A percentile compares a stretch with the other conserved stretches of the same genome.
These are phyloP conservation scores for Tetrahymena borealis DNA, from an alignment of 73 alveolate genomes.

Conservation along the genomic window DNA sequence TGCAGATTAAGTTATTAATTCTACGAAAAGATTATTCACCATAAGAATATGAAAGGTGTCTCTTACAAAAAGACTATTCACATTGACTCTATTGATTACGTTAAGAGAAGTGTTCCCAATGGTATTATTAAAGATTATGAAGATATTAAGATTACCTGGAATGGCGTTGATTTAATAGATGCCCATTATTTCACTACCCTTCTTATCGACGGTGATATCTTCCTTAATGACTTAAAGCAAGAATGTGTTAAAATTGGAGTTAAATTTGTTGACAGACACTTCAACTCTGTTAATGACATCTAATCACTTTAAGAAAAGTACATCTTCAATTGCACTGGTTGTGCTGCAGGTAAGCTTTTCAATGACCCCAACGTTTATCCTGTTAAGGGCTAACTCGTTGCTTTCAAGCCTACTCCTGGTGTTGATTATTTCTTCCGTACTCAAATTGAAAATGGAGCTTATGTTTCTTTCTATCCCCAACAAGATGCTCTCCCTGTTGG, in stretches of 20 bases:
- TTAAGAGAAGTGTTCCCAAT: neutral
- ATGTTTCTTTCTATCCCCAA: neutral
- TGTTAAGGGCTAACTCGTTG: neutral
- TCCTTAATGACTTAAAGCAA: neutral
- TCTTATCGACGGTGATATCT: neutral
- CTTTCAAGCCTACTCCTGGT: conserved; percentile 2
- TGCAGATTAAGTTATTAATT: neutral
- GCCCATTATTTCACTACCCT: neutral
- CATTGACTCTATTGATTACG: neutral
- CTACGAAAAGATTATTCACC: neutral
- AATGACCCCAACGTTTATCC: neutral
- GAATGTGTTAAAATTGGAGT: neutral
- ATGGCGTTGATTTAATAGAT: neutral
- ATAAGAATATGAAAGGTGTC: neutral
- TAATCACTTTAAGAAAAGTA: neutral
- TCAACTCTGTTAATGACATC: neutral
- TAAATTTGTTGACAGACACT: neutral
- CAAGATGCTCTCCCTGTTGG: neutral
- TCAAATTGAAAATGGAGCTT: neutral
- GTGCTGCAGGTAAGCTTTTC: neutral
- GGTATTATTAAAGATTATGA: neutral
- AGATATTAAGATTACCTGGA: neutral
- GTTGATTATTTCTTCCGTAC: conserved; percentile 3
- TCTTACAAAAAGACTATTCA: neutral
- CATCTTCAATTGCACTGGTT: neutral